Percentiles rank a stretch among this genome's conserved stretches.
phyloP scores from a whole-genome alignment of 495 filamentous ascomycete species.

The Ramalina intermedia region DNA sequence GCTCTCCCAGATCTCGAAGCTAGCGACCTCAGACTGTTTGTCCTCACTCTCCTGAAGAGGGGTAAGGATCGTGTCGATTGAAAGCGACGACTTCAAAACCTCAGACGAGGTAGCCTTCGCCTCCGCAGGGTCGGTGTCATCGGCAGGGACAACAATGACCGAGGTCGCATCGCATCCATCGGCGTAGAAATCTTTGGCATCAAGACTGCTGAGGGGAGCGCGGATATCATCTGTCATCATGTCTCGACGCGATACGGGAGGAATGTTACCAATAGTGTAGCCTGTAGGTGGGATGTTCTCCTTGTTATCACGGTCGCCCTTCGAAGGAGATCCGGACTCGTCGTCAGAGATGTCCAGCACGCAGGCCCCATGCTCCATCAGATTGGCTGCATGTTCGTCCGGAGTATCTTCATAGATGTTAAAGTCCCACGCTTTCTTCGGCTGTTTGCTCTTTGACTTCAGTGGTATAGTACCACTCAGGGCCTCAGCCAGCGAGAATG shows the following conservation, averaged over 20 bases:
- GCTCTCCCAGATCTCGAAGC: constrained; percentile 51
- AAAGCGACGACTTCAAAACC: background rate
- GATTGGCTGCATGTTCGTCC: constrained; percentile 76
- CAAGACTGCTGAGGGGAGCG: constrained; percentile 55
- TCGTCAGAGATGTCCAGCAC: constrained; percentile 72
- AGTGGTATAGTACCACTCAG: constrained; percentile 42
- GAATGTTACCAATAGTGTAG: constrained; percentile 1
- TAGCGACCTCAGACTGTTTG: constrained; percentile 2
- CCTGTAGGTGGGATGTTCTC: constrained; percentile 71
- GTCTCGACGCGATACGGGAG: constrained; percentile 15
- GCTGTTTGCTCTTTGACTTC: constrained; percentile 24
- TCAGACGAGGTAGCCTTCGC: constrained; percentile 15
- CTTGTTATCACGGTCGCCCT: constrained; percentile 33
- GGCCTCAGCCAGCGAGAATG: constrained; percentile 70
- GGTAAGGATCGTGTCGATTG: too few species aligned
- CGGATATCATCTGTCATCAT: constrained; percentile 42
- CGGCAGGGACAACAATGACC: constrained; percentile 41
- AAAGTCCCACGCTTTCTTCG: constrained; percentile 55
- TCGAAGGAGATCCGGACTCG: constrained; percentile 25
- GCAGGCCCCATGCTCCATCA: constrained; percentile 79
- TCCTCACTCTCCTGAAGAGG: constrained; percentile 6
- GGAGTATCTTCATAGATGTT: constrained; percentile 87
- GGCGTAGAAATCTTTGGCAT: constrained; percentile 57
- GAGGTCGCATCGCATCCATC: constrained; percentile 49
- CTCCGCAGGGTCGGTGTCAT: constrained; percentile 28